Evolutionary conservation across 257 asterid genomes (phyloP), one percentile per base, ranked within the genome.

Genomic region (Plectranthus barbatus): DNA sequence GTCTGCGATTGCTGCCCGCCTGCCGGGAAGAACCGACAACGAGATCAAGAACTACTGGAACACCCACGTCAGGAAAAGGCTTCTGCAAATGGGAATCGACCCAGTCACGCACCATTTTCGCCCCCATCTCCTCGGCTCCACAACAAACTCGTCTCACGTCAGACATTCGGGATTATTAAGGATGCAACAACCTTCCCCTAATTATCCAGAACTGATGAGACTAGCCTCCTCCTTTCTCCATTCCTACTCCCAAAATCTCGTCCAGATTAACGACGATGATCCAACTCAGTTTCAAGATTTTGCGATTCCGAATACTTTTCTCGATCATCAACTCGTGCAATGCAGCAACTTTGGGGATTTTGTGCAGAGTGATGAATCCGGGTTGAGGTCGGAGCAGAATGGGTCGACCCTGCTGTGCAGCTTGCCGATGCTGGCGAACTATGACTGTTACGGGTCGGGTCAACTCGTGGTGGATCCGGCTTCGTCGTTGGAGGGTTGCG

Each of bases 11-110:
- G 95, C 93, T 8, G 82, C 82, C 14, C 78, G 78, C 0, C 81
- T 87, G 21, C 89, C 95, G 0, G 95, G 95, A 19, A 76, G 91
- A 64, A 84, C 95, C 0, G 95, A 86, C 33, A 86, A 86, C 0
- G 95, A 86, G 34, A 83, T 86, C 39, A 86, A 86, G 62, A 86
- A 86, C 46, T 86, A 72, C 3, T 86, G 95, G 95, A 86, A 86
- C 72, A 82, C 90, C 0, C 87, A 78, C 68, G 75, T 84, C 7
- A 57, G 88, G 7, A 87, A 87, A 62, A 80, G 81, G 74, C 86
- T 87, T 34, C 7, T 34, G 6, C 39, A 0, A 34, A 34, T 34
- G 39, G 39, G 39, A 34, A 34, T 34, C 39, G 39, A 34, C 39
- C 39, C 39, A 7, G 39, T 34, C 7, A 34, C 39, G 9, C 39